Percentiles rank a stretch among this genome's conserved stretches.
phyloP scores from a whole-genome alignment of 2,329 filamentous ascomycete genomes.

The Exophiala sp. region DNA sequence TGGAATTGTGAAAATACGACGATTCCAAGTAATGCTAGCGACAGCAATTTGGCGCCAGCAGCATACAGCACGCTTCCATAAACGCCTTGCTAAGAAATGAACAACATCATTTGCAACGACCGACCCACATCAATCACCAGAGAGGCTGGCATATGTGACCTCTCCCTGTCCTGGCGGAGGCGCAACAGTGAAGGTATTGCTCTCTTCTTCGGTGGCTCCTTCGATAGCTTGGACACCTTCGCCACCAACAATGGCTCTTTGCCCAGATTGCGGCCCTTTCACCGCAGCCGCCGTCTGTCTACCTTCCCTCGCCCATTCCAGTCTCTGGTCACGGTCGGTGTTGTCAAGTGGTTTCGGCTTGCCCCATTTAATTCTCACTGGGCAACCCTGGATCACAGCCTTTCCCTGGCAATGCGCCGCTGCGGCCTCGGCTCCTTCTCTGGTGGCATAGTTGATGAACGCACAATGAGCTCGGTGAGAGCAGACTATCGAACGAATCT shows the following conservation, averaged over 20 bases:
- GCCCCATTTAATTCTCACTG: conserved; percentile 86
- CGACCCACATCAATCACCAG: conserved; percentile 62
- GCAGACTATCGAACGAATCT: conserved; percentile 88
- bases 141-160: conserved; percentile 78
- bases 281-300: conserved; percentile 55
- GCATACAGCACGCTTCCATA: background rate
- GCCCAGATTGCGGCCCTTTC: conserved; percentile 36
- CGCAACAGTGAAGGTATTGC: conserved; percentile 54
- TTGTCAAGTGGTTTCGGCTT: conserved; percentile 87
- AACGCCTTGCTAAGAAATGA: conserved; percentile 33
- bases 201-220: conserved; percentile 36
- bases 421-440: conserved; percentile 80
- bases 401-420: conserved; percentile 81
- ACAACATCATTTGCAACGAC: conserved; percentile 18
- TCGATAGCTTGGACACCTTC: conserved; percentile 37
- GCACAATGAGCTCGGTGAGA: conserved; percentile 97
- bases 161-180: conserved; percentile 76
- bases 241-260: conserved; percentile 28
- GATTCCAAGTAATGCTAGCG: conserved; percentile 12
- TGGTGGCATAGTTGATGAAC: conserved; percentile 88
- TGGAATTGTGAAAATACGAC: conserved; percentile 3
- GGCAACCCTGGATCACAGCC: conserved; percentile 86
- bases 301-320: conserved; percentile 76
- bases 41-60: background rate
- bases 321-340: conserved; percentile 81